Conservation (phyloP, 305 asterid species). For the Plantago lanceolata region DNA sequence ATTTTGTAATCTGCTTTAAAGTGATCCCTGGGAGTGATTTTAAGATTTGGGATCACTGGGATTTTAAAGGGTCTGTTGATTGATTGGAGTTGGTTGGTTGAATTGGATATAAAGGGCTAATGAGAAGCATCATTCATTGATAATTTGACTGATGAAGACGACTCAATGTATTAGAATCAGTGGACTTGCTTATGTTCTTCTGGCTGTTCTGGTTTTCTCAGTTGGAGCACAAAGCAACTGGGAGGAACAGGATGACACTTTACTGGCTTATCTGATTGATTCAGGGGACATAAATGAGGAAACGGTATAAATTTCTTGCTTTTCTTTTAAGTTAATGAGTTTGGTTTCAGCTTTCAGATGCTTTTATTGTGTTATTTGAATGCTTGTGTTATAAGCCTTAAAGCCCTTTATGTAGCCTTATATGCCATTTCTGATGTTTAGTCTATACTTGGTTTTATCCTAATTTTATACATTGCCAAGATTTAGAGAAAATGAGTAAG, state of each 20-base stretch:
- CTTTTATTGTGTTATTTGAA: constrained; percentile 6
- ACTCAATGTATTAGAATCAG: constrained; percentile 35
- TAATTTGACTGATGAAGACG: constrained; percentile 35
- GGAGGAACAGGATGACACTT: constrained; percentile 33
- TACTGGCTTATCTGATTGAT: constrained; percentile 39
- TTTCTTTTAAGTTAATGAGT: constrained; percentile 18
- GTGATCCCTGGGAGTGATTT: too few species aligned
- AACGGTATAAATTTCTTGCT: constrained; percentile 42
- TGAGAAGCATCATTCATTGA: constrained; percentile 5
- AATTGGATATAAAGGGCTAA: constrained; percentile 25
- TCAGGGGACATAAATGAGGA: constrained; percentile 47
- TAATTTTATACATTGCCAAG: too few species aligned
- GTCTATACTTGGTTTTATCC: neutral
- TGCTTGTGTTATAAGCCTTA: neutral
- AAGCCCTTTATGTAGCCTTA: neutral
- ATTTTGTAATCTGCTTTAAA: too few species aligned
- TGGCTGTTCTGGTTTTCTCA: constrained; percentile 39
- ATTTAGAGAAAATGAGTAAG: too few species aligned
- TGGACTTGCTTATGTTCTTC: constrained; percentile 31
- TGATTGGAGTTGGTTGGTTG: constrained; percentile 14
- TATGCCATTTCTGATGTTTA: constrained; percentile 1
- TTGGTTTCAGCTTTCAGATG: constrained; percentile 18
- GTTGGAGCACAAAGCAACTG: constrained; percentile 38
- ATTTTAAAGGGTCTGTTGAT: neutral
- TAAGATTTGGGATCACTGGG: neutral